phyloP scores from a whole-genome alignment of 2,329 filamentous ascomycete genomes.

The Cercospora canescens region DNA sequence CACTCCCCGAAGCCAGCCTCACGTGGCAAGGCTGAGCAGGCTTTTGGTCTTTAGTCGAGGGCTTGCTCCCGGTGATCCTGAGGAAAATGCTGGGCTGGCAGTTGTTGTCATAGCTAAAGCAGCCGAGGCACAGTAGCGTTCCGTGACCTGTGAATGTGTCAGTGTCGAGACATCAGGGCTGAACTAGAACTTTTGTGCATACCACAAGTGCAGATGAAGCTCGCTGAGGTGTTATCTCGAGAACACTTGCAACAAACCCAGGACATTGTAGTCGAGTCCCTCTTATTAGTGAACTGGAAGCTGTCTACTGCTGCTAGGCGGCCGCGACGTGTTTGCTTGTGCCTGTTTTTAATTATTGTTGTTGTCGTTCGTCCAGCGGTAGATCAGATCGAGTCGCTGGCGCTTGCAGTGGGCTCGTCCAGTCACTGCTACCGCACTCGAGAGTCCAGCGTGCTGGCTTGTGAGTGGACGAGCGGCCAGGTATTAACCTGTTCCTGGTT shows the following conservation, averaged over 20 bases:
- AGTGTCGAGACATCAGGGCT: not conserved
- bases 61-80: not conserved
- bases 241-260: constrained; percentile 20
- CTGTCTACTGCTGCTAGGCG: constrained; percentile 1
- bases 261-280: constrained; percentile 3
- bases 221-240: constrained; percentile 11
- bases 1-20: not conserved
- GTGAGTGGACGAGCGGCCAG: not conserved
- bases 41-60: not conserved
- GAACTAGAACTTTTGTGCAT: not conserved
- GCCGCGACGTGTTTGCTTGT: not conserved
- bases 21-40: not conserved
- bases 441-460: not conserved
- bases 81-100: not conserved
- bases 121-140: constrained; percentile 13
- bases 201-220: constrained; percentile 15
- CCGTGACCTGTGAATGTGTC: not conserved
- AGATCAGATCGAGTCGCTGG: not conserved
- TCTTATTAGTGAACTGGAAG: not conserved
- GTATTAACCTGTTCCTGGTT: not conserved
- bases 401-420: not conserved
- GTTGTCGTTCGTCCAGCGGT: not conserved
- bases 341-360: not conserved
- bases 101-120: constrained; percentile 15
- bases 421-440: not conserved